Evolutionary conservation across 169 alveolate genomes (phyloP).

Genomic region (Theileria parva): DNA sequence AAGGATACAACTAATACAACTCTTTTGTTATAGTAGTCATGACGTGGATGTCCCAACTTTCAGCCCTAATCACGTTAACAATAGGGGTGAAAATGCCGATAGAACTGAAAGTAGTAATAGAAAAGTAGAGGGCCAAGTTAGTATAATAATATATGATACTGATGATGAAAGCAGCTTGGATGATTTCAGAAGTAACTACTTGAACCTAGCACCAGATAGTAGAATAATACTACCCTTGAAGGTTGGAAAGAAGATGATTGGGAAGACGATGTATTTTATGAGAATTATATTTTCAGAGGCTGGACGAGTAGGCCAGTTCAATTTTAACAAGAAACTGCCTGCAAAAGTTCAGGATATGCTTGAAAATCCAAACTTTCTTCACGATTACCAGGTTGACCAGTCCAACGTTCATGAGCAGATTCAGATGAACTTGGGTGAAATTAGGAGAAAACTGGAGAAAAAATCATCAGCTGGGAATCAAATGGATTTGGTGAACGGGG

Average conservation of each 20-base stretch:
- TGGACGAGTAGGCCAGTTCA: neutral
- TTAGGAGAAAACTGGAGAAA: neutral
- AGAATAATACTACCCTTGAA: neutral
- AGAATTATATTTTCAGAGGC: conserved; percentile 2
- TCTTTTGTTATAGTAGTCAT: neutral
- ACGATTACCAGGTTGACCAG: neutral
- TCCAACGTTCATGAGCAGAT: neutral
- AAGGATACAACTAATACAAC: conserved; percentile 36
- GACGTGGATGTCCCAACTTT: neutral
- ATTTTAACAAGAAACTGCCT: neutral
- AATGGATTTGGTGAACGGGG: neutral
- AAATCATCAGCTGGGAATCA: neutral
- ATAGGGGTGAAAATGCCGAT: neutral
- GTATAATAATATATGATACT: neutral
- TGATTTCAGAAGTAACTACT: neutral
- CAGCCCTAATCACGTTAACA: neutral
- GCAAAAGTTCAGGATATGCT: neutral
- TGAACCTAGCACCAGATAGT: neutral
- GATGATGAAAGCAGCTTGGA: neutral
- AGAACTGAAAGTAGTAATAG: neutral
- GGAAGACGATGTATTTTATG: conserved; percentile 6
- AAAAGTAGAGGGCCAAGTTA: neutral
- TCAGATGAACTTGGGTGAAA: neutral
- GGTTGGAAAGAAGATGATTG: neutral
- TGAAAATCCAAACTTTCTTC: neutral